Evolutionary conservation across 768 basidiomycete species (phyloP).

Genomic region (Boletus rubropictus): DNA sequence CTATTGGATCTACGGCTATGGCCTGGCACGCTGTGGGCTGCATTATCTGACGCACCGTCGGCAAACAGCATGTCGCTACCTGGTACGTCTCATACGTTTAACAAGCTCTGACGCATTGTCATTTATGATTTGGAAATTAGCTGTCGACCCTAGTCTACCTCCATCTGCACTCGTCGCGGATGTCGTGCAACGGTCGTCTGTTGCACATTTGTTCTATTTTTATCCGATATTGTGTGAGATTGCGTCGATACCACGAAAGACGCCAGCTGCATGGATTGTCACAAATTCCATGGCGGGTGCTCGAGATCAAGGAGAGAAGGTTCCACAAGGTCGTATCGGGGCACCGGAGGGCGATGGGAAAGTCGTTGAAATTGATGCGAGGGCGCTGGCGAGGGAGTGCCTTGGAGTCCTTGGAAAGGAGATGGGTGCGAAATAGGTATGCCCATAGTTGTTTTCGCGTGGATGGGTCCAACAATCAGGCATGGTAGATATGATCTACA

Average conservation of each 20-base stretch:
- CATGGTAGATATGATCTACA: not conserved
- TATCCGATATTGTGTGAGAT: conserved; percentile 78
- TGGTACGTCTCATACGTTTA: conserved; percentile 31
- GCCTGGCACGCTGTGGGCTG: conserved; percentile 73
- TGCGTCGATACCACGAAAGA: conserved; percentile 60
- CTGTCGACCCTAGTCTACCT: conserved; percentile 40
- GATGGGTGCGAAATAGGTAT: conserved; percentile 45
- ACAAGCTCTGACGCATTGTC: not conserved
- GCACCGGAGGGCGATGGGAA: conserved; percentile 15
- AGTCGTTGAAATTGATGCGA: conserved; percentile 56
- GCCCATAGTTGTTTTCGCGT: not conserved
- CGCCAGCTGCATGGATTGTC: conserved; percentile 62
- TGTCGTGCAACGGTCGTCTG: conserved; percentile 65
- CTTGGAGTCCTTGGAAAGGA: conserved; percentile 68
- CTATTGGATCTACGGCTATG: conserved; percentile 68
- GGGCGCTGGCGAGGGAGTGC: conserved; percentile 60
- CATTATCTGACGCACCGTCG: conserved; percentile 60
- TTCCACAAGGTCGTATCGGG: conserved; percentile 17
- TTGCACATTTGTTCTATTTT: conserved; percentile 86
- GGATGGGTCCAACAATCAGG: not conserved
- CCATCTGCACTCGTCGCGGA: conserved; percentile 60
- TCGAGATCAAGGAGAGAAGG: conserved; percentile 10
- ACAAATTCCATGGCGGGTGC: conserved; percentile 8
- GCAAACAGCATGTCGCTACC: conserved; percentile 51
- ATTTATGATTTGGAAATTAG: conserved; percentile 8